A percentile compares a stretch with the other conserved stretches of the same genome.
These are phyloP conservation scores for Triticum monococcum DNA, from an alignment of 176 grass and related monocot species.

Conservation along the genomic window DNA sequence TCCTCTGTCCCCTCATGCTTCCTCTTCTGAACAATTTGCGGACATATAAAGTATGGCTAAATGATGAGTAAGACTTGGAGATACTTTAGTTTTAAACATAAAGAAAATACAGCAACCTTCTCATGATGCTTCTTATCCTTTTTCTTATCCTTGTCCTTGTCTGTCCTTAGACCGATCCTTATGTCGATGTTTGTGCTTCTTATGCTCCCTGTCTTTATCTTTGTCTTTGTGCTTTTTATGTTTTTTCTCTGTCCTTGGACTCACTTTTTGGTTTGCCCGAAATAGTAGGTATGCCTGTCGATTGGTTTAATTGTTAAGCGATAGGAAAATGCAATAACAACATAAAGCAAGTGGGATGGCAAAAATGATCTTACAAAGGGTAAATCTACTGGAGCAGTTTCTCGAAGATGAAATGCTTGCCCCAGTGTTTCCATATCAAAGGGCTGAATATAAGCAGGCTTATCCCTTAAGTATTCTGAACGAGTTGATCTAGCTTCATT, in stretches of 20 bases:
- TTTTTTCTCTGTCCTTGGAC: conserved; percentile 91
- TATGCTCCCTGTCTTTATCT: conserved; percentile 94
- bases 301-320: conserved; percentile 2
- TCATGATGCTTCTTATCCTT: conserved; percentile 94
- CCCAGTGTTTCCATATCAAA: conserved; percentile 83
- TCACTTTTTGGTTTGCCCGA: conserved; percentile 71
- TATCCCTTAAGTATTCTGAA: conserved; percentile 72
- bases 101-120: conserved; percentile 47
- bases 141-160: conserved; percentile 85
- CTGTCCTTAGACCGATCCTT: conserved; percentile 86
- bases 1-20: conserved; percentile 59
- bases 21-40: conserved; percentile 43
- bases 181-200: conserved; percentile 94
- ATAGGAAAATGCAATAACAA: background rate
- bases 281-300: conserved; percentile 73
- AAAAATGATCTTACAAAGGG: conserved; percentile 72
- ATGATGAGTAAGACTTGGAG: background rate
- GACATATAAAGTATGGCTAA: conserved; percentile 20
- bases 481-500: conserved; percentile 90
- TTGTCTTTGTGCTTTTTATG: conserved; percentile 92
- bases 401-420: conserved; percentile 86
- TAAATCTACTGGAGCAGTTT: conserved; percentile 82
- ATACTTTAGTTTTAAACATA: background rate
- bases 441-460: conserved; percentile 64
- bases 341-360: background rate